Evolutionary conservation across 2,329 filamentous ascomycete genomes (phyloP).

Genomic region (Domatiomyces globalis): DNA sequence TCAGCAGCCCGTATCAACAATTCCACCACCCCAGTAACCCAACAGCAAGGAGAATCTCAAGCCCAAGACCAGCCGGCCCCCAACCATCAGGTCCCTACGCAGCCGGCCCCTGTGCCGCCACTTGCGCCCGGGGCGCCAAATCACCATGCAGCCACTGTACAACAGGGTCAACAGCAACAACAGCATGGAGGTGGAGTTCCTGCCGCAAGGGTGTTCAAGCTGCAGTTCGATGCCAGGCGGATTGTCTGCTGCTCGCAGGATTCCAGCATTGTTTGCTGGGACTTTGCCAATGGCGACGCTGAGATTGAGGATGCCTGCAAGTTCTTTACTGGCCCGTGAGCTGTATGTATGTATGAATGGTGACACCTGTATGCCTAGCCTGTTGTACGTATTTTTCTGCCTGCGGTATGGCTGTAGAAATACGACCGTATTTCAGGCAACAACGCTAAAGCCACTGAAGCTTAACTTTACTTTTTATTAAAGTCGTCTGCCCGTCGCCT

Average conservation of each 20-base stretch:
- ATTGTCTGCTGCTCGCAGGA: conserved; percentile 94
- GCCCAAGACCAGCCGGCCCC: background rate
- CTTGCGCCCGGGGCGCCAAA: background rate
- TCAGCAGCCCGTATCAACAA: background rate
- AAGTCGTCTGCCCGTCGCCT: too few species aligned
- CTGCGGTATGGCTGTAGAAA: too few species aligned
- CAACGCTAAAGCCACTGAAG: background rate
- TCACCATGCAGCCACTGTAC: conserved; percentile 2
- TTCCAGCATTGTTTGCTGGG: conserved; percentile 86
- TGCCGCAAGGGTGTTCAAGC: conserved; percentile 69
- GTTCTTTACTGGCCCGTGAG: conserved; percentile 55
- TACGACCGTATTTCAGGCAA: too few species aligned
- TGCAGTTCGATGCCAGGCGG: conserved; percentile 85
- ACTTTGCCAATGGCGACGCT: conserved; percentile 78
- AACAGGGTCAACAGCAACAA: conserved; percentile 14
- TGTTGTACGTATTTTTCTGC: background rate
- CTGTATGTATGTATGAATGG: conserved; percentile 33
- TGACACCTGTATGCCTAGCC: background rate
- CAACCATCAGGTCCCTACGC: background rate
- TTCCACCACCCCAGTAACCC: background rate
- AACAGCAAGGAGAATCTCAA: conserved; percentile 1
- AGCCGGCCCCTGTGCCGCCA: background rate
- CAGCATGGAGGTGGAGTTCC: conserved; percentile 8
- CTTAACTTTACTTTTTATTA: background rate
- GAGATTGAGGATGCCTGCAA: conserved; percentile 63